Percentiles rank a stretch among this genome's conserved stretches.
Evolutionary conservation across 768 basidiomycete species (phyloP).

Genomic region (Pisolithus marmoratus): DNA sequence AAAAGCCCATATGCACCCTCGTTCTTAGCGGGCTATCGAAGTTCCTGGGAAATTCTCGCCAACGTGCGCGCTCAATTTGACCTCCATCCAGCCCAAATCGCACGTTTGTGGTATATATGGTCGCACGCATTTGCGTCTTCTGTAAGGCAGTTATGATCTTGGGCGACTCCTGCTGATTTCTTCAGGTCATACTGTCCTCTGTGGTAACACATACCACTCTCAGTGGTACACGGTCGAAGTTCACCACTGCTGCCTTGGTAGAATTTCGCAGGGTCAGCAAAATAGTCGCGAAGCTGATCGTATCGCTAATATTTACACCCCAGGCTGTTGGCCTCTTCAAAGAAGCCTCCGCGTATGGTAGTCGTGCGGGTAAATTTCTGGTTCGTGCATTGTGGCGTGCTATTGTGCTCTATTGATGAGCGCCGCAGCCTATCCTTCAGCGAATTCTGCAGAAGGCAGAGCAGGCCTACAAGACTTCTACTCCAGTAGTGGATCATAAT

Average conservation of each 20-base stretch:
- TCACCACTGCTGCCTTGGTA: slow-evolving; percentile 62
- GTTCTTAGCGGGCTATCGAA: slow-evolving; percentile 62
- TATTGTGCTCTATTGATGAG: slow-evolving; percentile 2
- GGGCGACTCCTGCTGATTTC: slow-evolving; percentile 3
- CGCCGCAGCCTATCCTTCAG: slow-evolving; percentile 56
- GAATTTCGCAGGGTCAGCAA: slow-evolving; percentile 42
- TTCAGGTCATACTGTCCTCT: slow-evolving; percentile 69
- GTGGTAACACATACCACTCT: slow-evolving; percentile 64
- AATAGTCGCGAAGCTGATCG: background rate
- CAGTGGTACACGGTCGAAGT: slow-evolving; percentile 45
- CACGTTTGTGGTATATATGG: slow-evolving; percentile 69
- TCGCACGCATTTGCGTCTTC: slow-evolving; percentile 65
- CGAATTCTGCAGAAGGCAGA: slow-evolving; percentile 60
- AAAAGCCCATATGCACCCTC: slow-evolving; percentile 62
- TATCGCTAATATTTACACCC: background rate
- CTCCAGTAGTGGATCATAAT: slow-evolving; percentile 38
- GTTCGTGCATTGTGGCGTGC: slow-evolving; percentile 31
- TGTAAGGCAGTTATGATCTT: slow-evolving; percentile 29
- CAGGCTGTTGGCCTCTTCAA: slow-evolving; percentile 61
- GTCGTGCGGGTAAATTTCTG: slow-evolving; percentile 65
- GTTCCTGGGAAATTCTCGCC: slow-evolving; percentile 53
- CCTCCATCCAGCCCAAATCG: slow-evolving; percentile 51
- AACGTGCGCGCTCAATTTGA: slow-evolving; percentile 44
- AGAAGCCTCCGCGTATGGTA: slow-evolving; percentile 54
- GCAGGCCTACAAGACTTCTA: slow-evolving; percentile 42